phyloP scores from a whole-genome alignment of 129 eudicot species.

The Flaveria brownii region DNA sequence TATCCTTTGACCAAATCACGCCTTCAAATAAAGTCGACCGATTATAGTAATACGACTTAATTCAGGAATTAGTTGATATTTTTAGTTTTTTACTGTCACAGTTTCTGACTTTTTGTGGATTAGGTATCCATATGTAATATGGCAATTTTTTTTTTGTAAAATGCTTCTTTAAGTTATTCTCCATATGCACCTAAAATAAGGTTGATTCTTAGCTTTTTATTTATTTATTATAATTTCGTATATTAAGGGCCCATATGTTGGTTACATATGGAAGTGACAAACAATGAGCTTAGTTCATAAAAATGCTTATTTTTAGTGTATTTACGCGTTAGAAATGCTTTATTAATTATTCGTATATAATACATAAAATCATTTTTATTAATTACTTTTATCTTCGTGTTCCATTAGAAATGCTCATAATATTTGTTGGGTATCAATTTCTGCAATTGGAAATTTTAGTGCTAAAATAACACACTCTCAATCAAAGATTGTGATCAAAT shows the following conservation, averaged over 20 bases:
- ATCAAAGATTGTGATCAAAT: too few species aligned
- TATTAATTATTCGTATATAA: too few species aligned
- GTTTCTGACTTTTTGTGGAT: conserved; percentile 31
- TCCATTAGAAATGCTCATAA: too few species aligned
- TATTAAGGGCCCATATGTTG: neutral
- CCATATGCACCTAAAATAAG: conserved; percentile 19
- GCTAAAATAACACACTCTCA: too few species aligned
- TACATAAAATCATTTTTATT: too few species aligned
- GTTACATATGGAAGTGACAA: neutral
- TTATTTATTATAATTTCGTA: neutral
- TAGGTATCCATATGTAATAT: neutral
- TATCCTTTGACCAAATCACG: conserved; percentile 27
- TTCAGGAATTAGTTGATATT: conserved; percentile 20
- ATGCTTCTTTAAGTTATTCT: neutral
- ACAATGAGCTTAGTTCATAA: neutral
- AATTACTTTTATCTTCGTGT: too few species aligned
- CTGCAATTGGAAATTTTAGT: too few species aligned
- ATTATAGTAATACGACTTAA: neutral
- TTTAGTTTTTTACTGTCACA: conserved; percentile 17
- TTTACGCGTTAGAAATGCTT: too few species aligned
- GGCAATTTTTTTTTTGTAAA: too few species aligned
- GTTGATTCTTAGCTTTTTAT: conserved; percentile 18
- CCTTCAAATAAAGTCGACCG: conserved; percentile 27
- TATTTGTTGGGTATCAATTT: too few species aligned
- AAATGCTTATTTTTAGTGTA: neutral